phyloP scores from a whole-genome alignment of 1,139 yeast genomes.

The Sugiyamaella xylanicola region DNA sequence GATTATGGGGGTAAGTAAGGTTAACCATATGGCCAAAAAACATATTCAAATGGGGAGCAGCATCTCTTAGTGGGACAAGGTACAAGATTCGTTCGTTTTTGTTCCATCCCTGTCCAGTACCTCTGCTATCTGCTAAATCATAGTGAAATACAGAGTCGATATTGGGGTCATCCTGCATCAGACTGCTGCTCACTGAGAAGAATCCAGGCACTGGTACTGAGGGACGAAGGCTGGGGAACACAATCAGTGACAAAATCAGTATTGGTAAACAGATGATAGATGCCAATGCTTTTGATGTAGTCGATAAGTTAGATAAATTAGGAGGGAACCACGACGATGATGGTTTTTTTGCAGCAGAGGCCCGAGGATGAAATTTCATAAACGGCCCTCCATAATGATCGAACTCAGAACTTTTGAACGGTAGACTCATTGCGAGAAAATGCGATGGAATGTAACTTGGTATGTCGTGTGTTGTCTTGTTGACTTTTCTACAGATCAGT shows the following conservation, averaged over 20 bases:
- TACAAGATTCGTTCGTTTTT: constrained; percentile 59
- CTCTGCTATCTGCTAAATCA: constrained; percentile 55
- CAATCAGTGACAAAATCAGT: constrained; percentile 20
- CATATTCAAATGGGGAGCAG: constrained; percentile 67
- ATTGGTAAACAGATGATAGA: constrained; percentile 23
- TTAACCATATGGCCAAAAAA: constrained; percentile 62
- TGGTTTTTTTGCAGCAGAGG: constrained; percentile 10
- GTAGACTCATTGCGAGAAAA: constrained; percentile 33
- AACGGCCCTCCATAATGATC: constrained; percentile 32
- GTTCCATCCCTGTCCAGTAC: constrained; percentile 60
- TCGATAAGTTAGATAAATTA: not conserved
- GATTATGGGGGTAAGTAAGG: constrained; percentile 65
- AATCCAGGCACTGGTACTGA: constrained; percentile 16
- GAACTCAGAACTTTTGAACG: constrained; percentile 36
- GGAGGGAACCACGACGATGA: constrained; percentile 8
- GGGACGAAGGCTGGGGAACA: constrained; percentile 22
- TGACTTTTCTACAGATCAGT: not conserved
- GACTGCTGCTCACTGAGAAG: constrained; percentile 4
- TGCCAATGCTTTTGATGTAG: constrained; percentile 4
- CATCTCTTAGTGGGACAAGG: constrained; percentile 71
- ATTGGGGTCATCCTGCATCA: constrained; percentile 34
- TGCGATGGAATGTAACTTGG: not conserved
- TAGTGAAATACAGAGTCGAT: constrained; percentile 54
- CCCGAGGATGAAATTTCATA: constrained; percentile 17
- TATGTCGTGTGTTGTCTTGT: not conserved